A percentile compares a stretch with the other conserved stretches of the same genome.
phyloP scores from a whole-genome alignment of 306 rosid species.

The Ochetophila trinervis region DNA sequence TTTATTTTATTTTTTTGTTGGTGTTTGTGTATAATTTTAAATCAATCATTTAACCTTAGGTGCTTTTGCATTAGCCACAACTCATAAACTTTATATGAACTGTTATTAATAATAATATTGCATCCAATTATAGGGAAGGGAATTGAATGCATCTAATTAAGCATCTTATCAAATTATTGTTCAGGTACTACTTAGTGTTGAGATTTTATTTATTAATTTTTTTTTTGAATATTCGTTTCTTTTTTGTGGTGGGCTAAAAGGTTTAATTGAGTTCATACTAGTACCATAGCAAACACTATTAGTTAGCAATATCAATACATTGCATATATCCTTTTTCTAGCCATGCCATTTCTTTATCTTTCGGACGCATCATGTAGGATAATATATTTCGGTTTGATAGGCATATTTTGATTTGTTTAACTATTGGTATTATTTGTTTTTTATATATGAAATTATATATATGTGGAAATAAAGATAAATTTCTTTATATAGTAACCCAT shows the following conservation, averaged over 20 bases:
- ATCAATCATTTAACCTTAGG: slow-evolving; percentile 20
- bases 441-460: not conserved
- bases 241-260: slow-evolving; percentile 1
- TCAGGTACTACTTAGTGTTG: not conserved
- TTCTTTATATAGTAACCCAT: not conserved
- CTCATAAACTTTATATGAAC: not conserved
- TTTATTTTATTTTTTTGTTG: no score
- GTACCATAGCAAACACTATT: not conserved
- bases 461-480: slow-evolving; percentile 1
- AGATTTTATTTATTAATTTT: not conserved
- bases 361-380: slow-evolving; percentile 1
- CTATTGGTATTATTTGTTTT: not conserved
- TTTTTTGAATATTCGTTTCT: not conserved
- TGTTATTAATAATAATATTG: not conserved
- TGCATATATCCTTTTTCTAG: slow-evolving; percentile 5
- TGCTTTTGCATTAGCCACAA: slow-evolving; percentile 21
- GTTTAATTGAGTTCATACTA: not conserved
- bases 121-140: slow-evolving; percentile 13
- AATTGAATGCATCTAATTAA: slow-evolving; percentile 5
- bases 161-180: slow-evolving; percentile 4
- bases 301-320: slow-evolving; percentile 5
- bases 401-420: not conserved
- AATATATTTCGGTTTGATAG: not conserved
- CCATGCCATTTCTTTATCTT: not conserved
- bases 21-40: not conserved